phyloP scores from a whole-genome alignment of 108 stramenopile genomes.

The Epithemia pelagica region DNA sequence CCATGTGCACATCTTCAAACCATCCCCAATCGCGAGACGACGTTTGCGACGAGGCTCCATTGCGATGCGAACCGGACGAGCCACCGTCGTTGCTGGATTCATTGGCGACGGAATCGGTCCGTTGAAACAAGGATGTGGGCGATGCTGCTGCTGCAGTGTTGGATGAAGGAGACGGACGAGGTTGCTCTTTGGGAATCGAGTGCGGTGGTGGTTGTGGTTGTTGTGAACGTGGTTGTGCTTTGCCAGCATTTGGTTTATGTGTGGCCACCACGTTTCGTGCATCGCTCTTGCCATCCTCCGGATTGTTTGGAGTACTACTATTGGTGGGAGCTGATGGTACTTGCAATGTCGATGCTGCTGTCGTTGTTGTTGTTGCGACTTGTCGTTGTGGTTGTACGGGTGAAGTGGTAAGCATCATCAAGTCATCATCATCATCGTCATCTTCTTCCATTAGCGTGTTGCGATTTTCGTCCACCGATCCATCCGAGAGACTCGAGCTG shows the following conservation, averaged over 20 bases:
- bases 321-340: background rate
- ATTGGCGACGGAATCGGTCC: background rate
- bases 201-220: background rate
- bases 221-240: background rate
- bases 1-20: constrained; percentile 70
- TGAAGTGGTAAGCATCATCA: too few relatives aligned
- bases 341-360: background rate
- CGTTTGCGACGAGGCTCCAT: constrained; percentile 17
- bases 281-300: too few relatives aligned
- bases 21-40: constrained; percentile 63
- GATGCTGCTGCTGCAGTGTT: background rate
- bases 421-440: background rate
- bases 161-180: background rate
- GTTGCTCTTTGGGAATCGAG: background rate
- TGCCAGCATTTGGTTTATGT: background rate
- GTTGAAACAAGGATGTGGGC: constrained; percentile 1
- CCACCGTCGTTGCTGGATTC: constrained; percentile 1
- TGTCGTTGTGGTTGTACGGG: background rate
- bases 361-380: background rate
- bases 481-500: background rate
- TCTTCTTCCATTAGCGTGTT: background rate
- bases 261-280: too few relatives aligned
- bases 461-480: background rate
- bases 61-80: background rate
- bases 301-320: too few relatives aligned